Evolutionary conservation across 2,329 filamentous ascomycete genomes (phyloP), one percentile per base, ranked within the genome.

Genomic region (Trichocomaceae sp.): DNA sequence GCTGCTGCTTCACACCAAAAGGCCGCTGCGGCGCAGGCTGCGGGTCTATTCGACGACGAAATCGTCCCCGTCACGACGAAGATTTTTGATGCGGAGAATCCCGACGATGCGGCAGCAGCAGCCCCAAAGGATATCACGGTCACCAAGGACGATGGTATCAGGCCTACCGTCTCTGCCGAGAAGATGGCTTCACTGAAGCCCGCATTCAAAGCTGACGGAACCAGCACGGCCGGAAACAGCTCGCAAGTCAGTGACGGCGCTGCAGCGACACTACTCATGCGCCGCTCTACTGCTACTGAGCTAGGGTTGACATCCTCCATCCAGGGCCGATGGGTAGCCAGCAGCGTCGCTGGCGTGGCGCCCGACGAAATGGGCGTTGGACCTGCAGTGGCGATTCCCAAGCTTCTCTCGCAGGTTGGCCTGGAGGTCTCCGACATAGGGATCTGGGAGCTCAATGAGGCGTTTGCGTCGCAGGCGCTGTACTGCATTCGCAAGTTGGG

Each of bases 361-460:
- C 91, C 92, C 0, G 90, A 95, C 66, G 90, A 96, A 79, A 96
- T 97, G 92, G 91, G 92, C 39, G 79, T 96, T 56, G 91, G 92
- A 0, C 91, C 92, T 0, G 89, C 90, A 0, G 67, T 95, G 26
- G 91, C 89, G 0, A 92, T 96, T 51, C 91, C 91, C 6, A 87
- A 86, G 68, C 77, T 96, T 19, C 77, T 96, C n/a, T 70, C 76
- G 17, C 81, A 83, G 58, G 81, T 86, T 1, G 88, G 85, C 0
- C 69, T 96, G 13, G 67, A 73, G 44, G 84, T 76, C 12, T 76
- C 78, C 2, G 89, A 96, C 56, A 82, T 97, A 0, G 81, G 85
- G 35, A 77, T 93, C 9, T 96, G 90, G 90, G 91, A 96, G 77
- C 87, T 96, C 71, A 96, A 96, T 71, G 91, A 96, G 80, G 83